These are phyloP conservation scores for Cenchrus purpureus DNA, from an alignment of 176 grass and related monocot genomes.

Conservation along the genomic window DNA sequence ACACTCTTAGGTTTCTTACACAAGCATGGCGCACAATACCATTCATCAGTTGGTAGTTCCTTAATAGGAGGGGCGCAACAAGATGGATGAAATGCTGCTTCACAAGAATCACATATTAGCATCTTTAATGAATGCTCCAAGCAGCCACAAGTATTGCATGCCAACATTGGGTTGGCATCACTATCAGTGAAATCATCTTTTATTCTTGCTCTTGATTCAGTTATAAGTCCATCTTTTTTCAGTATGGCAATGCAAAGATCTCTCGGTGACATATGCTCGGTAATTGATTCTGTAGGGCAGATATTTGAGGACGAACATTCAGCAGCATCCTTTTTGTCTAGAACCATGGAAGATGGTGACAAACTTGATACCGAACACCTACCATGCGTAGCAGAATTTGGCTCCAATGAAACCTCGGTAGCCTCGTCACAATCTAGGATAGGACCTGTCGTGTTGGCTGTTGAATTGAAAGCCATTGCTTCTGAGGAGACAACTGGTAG, in stretches of 20 bases:
- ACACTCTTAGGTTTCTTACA: conserved; percentile 51
- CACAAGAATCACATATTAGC: conserved; percentile 93
- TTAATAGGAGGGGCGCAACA: conserved; percentile 63
- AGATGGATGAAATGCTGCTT: conserved; percentile 82
- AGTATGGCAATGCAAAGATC: conserved; percentile 81
- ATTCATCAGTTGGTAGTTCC: conserved; percentile 52
- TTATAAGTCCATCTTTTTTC: conserved; percentile 62
- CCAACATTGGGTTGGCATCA: conserved; percentile 46
- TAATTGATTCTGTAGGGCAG: conserved; percentile 30
- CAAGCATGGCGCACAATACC: conserved; percentile 79
- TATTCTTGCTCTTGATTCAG: conserved; percentile 34
- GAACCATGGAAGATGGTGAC: conserved; percentile 23
- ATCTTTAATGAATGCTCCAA: conserved; percentile 66
- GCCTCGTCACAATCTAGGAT: conserved; percentile 22
- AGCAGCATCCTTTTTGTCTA: conserved; percentile 47
- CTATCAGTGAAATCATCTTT: conserved; percentile 33
- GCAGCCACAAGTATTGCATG: conserved; percentile 62
- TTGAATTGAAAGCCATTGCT: conserved; percentile 37
- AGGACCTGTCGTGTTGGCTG: neutral
- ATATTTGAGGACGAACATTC: conserved; percentile 64
- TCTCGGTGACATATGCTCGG: conserved; percentile 55
- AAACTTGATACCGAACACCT: conserved; percentile 42
- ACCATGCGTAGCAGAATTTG: conserved; percentile 35
- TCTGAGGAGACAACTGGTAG: conserved; percentile 30
- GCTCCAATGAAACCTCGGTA: conserved; percentile 40